Evolutionary conservation across 495 filamentous ascomycete genomes (phyloP), one percentile per base, ranked within the genome.

Genomic region (Talaromyces adpressus): DNA sequence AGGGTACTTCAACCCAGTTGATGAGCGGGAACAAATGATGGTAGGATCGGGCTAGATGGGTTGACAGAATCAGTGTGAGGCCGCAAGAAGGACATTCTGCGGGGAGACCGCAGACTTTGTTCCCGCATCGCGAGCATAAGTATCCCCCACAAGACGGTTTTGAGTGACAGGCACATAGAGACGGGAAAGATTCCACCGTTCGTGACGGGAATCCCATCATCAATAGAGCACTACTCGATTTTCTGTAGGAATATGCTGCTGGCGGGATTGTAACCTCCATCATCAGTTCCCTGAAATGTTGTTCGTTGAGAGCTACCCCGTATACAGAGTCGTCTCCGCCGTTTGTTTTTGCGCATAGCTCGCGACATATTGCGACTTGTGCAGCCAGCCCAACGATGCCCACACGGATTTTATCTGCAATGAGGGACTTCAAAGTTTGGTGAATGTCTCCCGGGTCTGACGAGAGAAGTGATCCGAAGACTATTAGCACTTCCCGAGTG

Each of bases 161-260:
- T 62, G 87, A 88, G 76, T 99, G 95, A 68, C 94, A 98, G 30
- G 93, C 92, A 70, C 94, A 98, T 56, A 94, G 84, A n/a, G 85
- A 86, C 58, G 88, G 85, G 23, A 75, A 78, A 16, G 84, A 78
- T 62, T 91, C 91, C 57, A 92, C 85, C n/a, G 89, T 89, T 16
- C 94, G 86, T 53, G 89, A 93, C n/a, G 94, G 94, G 68, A 99
- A 99, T 4, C 94, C 95, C 95, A 98, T 98, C 90, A 92, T 95
- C 14, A 99, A 82, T 32, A 98, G 80, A 27, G 90, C 90, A 41
- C 89, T 88, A 53, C 85, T 82, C 64, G 81, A 84, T 68, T 87
- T 84, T 69, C 87, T 86, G 36, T 84, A 75, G 0, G 86, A 82
- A 54, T 89, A 85, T 4, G 91, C 88, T 20, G 90, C 87, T 2